These are phyloP conservation scores for Sugiyamaella boreocaroliniensis DNA, from an alignment of 805 yeast genomes.

Conservation along the genomic window DNA sequence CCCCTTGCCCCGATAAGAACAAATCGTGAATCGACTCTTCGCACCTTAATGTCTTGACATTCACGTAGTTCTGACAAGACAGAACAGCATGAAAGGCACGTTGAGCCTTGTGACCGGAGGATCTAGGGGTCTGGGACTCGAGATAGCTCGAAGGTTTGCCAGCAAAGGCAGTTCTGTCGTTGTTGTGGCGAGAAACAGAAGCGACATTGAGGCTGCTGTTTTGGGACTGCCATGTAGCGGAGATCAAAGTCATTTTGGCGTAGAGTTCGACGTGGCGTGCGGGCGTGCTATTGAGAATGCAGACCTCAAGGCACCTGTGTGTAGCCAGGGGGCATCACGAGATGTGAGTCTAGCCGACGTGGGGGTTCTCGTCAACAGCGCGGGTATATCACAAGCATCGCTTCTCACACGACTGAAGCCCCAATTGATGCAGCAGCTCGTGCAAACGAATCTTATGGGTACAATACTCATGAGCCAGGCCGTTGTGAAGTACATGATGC, in stretches of 20 bases:
- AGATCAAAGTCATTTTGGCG: conserved; percentile 9
- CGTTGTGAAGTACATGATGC: conserved; percentile 46
- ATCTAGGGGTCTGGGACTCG: conserved; percentile 59
- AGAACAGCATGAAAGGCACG: conserved; percentile 9
- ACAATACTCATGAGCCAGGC: conserved; percentile 55
- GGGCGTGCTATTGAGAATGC: conserved; percentile 6
- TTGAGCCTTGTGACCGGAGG: conserved; percentile 51
- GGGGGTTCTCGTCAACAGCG: conserved; percentile 46
- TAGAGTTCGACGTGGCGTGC: conserved; percentile 16
- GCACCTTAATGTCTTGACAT: not conserved
- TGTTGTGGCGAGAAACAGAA: conserved; percentile 44
- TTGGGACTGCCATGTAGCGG: conserved; percentile 11
- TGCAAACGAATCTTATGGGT: conserved; percentile 51
- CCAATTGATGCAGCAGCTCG: conserved; percentile 38
- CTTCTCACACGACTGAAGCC: conserved; percentile 41
- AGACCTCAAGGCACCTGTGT: not conserved
- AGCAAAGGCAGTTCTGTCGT: conserved; percentile 46
- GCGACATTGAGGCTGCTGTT: conserved; percentile 17
- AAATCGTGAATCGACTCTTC: not conserved
- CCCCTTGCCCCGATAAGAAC: not conserved
- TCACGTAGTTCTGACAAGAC: not conserved
- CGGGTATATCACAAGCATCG: conserved; percentile 55
- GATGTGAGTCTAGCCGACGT: conserved; percentile 15
- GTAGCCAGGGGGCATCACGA: not conserved
- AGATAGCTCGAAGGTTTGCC: conserved; percentile 47